These are phyloP conservation scores for Magnusiomyces tetraspermus DNA, from an alignment of 1,139 yeast species.

Conservation along the genomic window DNA sequence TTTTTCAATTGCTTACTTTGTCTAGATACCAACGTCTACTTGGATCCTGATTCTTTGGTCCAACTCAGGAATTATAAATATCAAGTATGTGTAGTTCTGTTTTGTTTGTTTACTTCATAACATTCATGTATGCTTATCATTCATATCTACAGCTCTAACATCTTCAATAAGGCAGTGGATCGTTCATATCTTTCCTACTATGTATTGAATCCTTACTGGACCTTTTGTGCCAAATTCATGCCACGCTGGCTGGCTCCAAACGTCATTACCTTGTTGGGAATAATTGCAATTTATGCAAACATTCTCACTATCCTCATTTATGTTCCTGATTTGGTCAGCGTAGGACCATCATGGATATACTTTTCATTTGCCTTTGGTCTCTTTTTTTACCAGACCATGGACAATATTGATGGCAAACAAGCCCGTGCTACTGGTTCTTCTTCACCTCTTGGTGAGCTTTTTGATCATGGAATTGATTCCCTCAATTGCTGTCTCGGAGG, in stretches of 20 bases:
- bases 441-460: constrained; percentile 72
- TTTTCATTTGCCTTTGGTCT: constrained; percentile 58
- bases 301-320: constrained; percentile 46
- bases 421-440: constrained; percentile 69
- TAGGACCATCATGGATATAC: constrained; percentile 61
- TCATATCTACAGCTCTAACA: neutral
- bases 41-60: constrained; percentile 21
- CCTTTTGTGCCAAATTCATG: constrained; percentile 52
- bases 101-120: neutral
- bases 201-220: constrained; percentile 65
- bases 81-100: constrained; percentile 14
- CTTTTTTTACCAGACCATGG: constrained; percentile 74
- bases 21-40: constrained; percentile 13
- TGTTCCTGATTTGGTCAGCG: constrained; percentile 47
- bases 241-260: constrained; percentile 74
- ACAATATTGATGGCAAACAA: constrained; percentile 77
- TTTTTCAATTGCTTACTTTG: neutral
- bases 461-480: constrained; percentile 76
- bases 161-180: constrained; percentile 43
- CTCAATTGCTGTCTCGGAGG: constrained; percentile 46
- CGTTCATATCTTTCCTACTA: constrained; percentile 56
- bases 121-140: too few species aligned
- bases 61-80: constrained; percentile 24
- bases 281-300: constrained; percentile 48
- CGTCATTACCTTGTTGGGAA: constrained; percentile 59